These are phyloP conservation scores for Artemisia annua DNA, from an alignment of 129 eudicot genomes.

Conservation along the genomic window DNA sequence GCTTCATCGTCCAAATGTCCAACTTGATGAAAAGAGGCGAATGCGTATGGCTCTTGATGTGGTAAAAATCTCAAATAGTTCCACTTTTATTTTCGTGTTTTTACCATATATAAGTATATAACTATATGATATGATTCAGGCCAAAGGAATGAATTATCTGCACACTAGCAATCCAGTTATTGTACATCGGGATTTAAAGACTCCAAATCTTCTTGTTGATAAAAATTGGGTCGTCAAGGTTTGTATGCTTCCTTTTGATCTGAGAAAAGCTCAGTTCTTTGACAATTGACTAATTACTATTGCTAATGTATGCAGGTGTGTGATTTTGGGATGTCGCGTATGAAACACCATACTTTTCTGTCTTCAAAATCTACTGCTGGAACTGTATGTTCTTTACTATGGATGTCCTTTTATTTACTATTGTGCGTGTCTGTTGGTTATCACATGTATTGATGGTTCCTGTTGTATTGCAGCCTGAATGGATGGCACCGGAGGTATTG, in stretches of 20 bases:
- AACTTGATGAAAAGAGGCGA: constrained; percentile 80
- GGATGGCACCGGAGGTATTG: no score
- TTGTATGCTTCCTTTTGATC: neutral
- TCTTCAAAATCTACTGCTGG: constrained; percentile 96
- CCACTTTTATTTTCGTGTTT: neutral
- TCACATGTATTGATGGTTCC: no score
- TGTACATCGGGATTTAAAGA: constrained; percentile 94
- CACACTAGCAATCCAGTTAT: constrained; percentile 90
- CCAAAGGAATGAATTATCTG: constrained; percentile 97
- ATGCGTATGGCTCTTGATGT: constrained; percentile 94
- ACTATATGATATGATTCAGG: constrained; percentile 44
- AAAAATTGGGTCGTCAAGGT: constrained; percentile 99
- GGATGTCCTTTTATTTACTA: no score
- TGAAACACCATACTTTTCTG: constrained; percentile 86
- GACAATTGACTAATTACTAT: no score
- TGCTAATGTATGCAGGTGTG: constrained; percentile 21
- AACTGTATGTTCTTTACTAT: constrained; percentile 58
- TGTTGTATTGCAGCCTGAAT: no score
- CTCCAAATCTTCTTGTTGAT: constrained; percentile 97
- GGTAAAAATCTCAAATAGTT: constrained; percentile 40
- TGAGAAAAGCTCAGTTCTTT: neutral
- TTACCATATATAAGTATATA: neutral
- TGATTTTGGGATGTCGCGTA: constrained; percentile 74
- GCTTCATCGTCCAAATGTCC: constrained; percentile 77
- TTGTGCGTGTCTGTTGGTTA: no score